A percentile compares a stretch with the other conserved stretches of the same genome.
Evolutionary conservation across 257 asterid species (phyloP).

Genomic region (Solanum chmielewskii): DNA sequence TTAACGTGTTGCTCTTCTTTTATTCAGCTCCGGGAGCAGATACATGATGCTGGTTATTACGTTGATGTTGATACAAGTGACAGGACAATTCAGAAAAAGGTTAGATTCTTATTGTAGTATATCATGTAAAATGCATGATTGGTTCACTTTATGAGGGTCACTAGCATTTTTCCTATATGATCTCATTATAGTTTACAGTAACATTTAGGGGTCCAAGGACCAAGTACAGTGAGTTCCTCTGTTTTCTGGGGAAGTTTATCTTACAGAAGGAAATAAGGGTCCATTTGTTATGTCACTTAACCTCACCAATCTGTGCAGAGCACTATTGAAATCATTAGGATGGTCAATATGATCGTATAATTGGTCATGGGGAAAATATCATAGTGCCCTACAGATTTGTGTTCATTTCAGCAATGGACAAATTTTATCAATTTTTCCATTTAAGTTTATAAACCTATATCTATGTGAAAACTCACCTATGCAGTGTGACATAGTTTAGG

Average conservation of each 20-base stretch:
- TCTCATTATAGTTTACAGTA: background rate
- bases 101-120: background rate
- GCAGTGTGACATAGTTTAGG: background rate
- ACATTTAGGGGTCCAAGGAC: background rate
- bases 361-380: background rate
- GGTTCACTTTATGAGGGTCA: background rate
- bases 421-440: background rate
- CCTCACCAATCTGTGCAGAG: background rate
- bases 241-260: background rate
- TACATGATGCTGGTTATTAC: slow-evolving; percentile 66
- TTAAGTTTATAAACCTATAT: background rate
- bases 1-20: background rate
- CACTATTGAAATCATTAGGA: background rate
- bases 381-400: background rate
- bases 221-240: background rate
- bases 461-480: background rate
- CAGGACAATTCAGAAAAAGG: slow-evolving; percentile 92
- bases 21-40: slow-evolving; percentile 54
- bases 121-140: background rate
- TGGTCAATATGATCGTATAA: background rate
- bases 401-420: background rate
- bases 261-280: background rate
- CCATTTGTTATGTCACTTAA: background rate
- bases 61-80: slow-evolving; percentile 87
- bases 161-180: background rate